Base-by-base conservation (phyloP, 1,139 yeast species). In the Zhuliangozyma parablackwelliae region DNA sequence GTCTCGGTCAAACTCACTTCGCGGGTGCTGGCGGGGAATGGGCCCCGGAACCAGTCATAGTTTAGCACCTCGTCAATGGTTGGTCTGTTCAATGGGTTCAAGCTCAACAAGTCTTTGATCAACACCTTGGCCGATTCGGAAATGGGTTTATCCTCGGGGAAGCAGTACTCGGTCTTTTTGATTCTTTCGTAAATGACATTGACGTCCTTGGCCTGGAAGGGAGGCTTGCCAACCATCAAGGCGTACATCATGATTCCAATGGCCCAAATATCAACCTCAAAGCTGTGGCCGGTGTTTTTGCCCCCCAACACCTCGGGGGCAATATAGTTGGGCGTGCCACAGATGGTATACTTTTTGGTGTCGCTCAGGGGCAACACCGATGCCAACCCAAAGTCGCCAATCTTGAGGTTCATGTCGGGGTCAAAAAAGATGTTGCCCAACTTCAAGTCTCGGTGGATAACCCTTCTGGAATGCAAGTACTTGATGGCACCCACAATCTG, bases 251-350 rank as follows among this genome's bases (percentile, higher is more conserved):
- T 92, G 42, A 92, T 87, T 43, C 98, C 98, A 50, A 89, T 80
- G 7, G 97, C 95, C 98, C 98, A 92, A 48, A 88, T 78, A 59
- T 92, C 98, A 30, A 89, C 97, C 59, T 89, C 96, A 56, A 81
- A 89, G 40, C 95, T 81, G 61, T 92, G 97, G 4, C 97, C 97
- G 25, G 83, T 79, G 38, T 74, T 78, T 53, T 88, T 87, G 23
- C 96, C 96, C 34, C 89, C 86, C 46, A 92, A 70, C 11, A 92
- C 96, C 63, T 92, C 98, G 8, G 98, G 98, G 0, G 97, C 97
- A 57, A 92, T 92, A 59, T 92, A 92, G 63, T 92, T 92, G 42
- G 98, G 98, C 11, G 98, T 92, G 39, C 98, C 98, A 62, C 98
- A 92, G 40, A 92, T 87, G 35, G 98, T 90, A 56, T 82, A 86